phyloP scores from a whole-genome alignment of 192 early-diverging fungal genomes.

The Coemansia biformis region DNA sequence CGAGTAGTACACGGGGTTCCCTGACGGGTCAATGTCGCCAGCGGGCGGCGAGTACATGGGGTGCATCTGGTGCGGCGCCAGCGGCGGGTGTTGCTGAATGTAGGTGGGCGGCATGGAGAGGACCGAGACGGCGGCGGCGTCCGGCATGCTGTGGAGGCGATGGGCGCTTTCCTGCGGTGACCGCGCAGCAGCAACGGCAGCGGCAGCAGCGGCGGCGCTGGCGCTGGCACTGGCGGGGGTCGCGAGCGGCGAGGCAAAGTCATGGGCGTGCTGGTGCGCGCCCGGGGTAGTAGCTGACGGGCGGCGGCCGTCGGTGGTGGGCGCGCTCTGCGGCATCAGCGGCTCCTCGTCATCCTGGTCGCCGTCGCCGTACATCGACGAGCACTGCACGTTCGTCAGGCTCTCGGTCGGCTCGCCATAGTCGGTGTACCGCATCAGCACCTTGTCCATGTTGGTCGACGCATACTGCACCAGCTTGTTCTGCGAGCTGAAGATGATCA shows the following conservation, averaged over 20 bases:
- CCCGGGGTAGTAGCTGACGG: slow-evolving; percentile 5
- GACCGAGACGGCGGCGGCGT: neutral
- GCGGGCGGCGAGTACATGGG: slow-evolving; percentile 31
- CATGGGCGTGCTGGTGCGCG: slow-evolving; percentile 8
- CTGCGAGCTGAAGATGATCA: slow-evolving; percentile 90
- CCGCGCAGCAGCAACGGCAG: slow-evolving; percentile 7
- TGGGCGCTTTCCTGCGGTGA: slow-evolving; percentile 8
- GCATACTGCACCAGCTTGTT: slow-evolving; percentile 93
- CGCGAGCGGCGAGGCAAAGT: slow-evolving; percentile 23
- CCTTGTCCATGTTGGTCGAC: slow-evolving; percentile 88
- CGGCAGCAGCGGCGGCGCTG: slow-evolving; percentile 12
- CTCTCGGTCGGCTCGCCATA: slow-evolving; percentile 53
- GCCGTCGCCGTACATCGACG: slow-evolving; percentile 28
- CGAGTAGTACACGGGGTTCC: slow-evolving; percentile 33
- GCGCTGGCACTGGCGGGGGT: slow-evolving; percentile 2
- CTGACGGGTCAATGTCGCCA: slow-evolving; percentile 19
- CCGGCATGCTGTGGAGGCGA: too few species aligned
- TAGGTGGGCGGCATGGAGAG: slow-evolving; percentile 14
- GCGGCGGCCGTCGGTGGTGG: slow-evolving; percentile 5
- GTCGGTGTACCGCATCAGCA: slow-evolving; percentile 83
- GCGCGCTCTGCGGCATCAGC: slow-evolving; percentile 18
- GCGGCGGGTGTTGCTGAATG: slow-evolving; percentile 12
- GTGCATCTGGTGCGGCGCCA: slow-evolving; percentile 19
- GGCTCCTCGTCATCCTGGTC: slow-evolving; percentile 32
- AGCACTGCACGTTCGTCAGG: slow-evolving; percentile 55